Conservation (phyloP, 352 stramenopile species). For the Phytophthora palmivora region DNA sequence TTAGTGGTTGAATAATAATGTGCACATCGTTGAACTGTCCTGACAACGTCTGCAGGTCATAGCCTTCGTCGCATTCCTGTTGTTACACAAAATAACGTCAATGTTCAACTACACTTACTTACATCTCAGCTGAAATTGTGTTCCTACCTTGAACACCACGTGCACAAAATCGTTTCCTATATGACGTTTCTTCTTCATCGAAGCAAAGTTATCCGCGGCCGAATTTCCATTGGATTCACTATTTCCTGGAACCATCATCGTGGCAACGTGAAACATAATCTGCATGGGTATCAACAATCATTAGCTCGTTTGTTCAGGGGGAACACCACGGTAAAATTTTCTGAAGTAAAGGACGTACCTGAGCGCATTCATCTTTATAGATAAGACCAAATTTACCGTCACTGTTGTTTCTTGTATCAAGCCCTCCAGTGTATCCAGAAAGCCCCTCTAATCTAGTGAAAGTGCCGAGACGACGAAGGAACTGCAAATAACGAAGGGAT, state of each 20-base stretch:
- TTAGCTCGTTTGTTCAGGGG: neutral
- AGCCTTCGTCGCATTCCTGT: slow-evolving; percentile 80
- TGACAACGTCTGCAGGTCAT: slow-evolving; percentile 77
- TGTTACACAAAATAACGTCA: slow-evolving; percentile 4
- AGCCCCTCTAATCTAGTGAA: slow-evolving; percentile 78
- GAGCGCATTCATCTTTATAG: slow-evolving; percentile 69
- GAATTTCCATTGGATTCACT: neutral
- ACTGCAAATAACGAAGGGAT: slow-evolving; percentile 77
- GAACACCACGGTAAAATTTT: neutral
- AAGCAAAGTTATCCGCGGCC: slow-evolving; percentile 21
- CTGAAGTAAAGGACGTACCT: slow-evolving; percentile 43
- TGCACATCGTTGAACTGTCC: slow-evolving; percentile 90
- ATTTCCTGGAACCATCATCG: slow-evolving; percentile 70
- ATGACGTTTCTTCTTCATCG: slow-evolving; percentile 88
- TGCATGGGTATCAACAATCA: slow-evolving; percentile 29
- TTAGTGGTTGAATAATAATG: slow-evolving; percentile 87
- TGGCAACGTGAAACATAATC: slow-evolving; percentile 90
- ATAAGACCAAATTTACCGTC: slow-evolving; percentile 83
- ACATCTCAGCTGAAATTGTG: neutral
- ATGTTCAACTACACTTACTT: neutral
- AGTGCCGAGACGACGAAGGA: slow-evolving; percentile 70
- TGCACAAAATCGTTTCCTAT: slow-evolving; percentile 92
- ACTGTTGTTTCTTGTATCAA: slow-evolving; percentile 72
- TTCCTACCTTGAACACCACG: slow-evolving; percentile 78
- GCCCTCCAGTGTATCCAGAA: slow-evolving; percentile 72